phyloP scores from a whole-genome alignment of 2,329 filamentous ascomycete species.

The Bipolaris sorokiniana region DNA sequence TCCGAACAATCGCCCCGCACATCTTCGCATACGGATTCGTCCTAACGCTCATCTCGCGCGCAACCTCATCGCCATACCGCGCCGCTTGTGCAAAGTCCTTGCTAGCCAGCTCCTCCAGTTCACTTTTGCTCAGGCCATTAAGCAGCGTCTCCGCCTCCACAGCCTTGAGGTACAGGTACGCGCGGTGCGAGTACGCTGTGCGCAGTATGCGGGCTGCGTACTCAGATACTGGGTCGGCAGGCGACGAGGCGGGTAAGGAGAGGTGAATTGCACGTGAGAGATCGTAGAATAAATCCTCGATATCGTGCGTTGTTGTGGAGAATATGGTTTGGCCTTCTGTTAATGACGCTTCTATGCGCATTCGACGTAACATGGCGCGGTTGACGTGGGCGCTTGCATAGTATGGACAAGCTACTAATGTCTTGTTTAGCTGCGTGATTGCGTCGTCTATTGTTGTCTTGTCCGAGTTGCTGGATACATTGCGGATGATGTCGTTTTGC shows the following conservation, averaged over 20 bases:
- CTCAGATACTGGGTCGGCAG: constrained; percentile 61
- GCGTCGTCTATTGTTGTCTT: constrained; percentile 22
- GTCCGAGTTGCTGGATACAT: constrained; percentile 25
- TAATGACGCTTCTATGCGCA: constrained; percentile 57
- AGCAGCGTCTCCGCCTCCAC: constrained; percentile 47
- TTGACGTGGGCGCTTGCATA: constrained; percentile 80
- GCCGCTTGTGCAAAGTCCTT: constrained; percentile 62
- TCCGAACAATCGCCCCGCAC: constrained; percentile 66
- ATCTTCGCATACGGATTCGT: constrained; percentile 69
- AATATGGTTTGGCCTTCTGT: constrained; percentile 20
- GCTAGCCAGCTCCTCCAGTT: constrained; percentile 63
- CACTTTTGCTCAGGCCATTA: constrained; percentile 43
- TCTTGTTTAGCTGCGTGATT: constrained; percentile 54
- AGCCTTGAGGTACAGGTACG: constrained; percentile 50
- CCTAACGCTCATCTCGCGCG: constrained; percentile 63
- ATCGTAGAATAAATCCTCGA: constrained; percentile 42
- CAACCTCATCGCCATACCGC: constrained; percentile 62
- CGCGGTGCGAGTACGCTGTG: constrained; percentile 74
- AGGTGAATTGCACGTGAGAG: constrained; percentile 61
- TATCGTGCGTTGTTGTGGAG: constrained; percentile 12
- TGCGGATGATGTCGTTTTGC: constrained; percentile 54
- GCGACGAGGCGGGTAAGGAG: constrained; percentile 51
- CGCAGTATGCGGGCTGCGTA: constrained; percentile 70
- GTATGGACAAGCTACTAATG: constrained; percentile 64
- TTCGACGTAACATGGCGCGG: constrained; percentile 69